Evolutionary conservation across 352 stramenopile species (phyloP), one percentile per base, ranked within the genome.

Genomic region (Phytophthora quininea): DNA sequence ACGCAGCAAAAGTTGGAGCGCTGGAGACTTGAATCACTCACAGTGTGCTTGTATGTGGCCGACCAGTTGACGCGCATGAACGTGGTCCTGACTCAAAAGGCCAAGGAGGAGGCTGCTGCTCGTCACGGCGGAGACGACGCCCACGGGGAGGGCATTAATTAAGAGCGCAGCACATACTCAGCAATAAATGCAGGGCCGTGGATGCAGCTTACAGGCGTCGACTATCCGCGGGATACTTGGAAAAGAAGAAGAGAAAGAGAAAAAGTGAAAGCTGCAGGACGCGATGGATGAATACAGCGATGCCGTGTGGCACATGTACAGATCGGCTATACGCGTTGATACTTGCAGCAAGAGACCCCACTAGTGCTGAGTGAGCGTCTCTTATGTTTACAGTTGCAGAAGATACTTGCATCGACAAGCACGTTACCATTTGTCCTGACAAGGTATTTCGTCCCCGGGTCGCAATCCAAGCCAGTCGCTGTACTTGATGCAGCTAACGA

Each of bases 51-150:
- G 32, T 40, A 19, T 27, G 31, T 69, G 19, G n/a, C 48, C 14
- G 52, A 31, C 46, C 67, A 95, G 87, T 80, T 95, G 57, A 84
- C 84, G 51, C 87, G 87, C 62, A 92, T 95, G 87, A 95, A 93
- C 77, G 77, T 84, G 35, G 80, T 95, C 54, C 80, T 84, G 45
- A 77, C 88, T 24, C 82, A 95, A 69, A 90, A 93, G 73, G 82
- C 92, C 58, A 84, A 87, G 62, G 72, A 90, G 35, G 82, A 90
- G 45, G 86, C 85, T 59, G 73, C 77, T 46, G 79, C 77, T 47
- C 75, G 74, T 56, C 45, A 75, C 35, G 73, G 73, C 30, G 69
- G 55, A 10, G 72, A 80, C 50, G 67, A 89, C 33, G 74, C 58
- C 56, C 79, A 90, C 47, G 71, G 74, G 19, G 66, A 40, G 64